Base-by-base conservation (phyloP, 2,329 filamentous ascomycete genomes). In the Aspergillus sp. region DNA sequence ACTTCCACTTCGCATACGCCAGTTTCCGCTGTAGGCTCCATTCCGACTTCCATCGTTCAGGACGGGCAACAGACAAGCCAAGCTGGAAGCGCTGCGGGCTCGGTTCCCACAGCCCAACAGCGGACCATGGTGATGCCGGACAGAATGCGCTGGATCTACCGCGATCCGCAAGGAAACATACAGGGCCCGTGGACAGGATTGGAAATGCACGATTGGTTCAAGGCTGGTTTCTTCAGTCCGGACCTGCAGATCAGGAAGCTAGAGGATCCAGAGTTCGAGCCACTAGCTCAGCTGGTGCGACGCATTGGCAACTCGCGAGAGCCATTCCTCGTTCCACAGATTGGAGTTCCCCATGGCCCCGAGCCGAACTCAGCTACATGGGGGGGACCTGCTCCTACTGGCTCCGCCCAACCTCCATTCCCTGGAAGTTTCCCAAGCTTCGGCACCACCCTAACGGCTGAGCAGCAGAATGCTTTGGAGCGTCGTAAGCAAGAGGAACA, bases 181-280 rank as follows among this genome's bases (percentile, higher is more conserved):
- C 95, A 99, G 71, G 95, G 95, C 0, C 95, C 95, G 0, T 99
- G 95, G 77, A 97, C 92, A 40, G 95, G 95, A 1, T 79, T 99
- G 50, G 95, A 99, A 76, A 99, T 99, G 95, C 96, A 99, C 66
- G 96, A 99, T 68, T 99, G 95, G 95, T 99, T 98, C 78, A 98
- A 98, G 74, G 93, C 93, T 39, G 93, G 93, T 46, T 99, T 98
- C 78, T 99, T 99, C 76, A 96, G 91, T 0, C 88, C 93, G 0
- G 93, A 99, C 67, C 82, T 99, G 19, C 86, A 96, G 44, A 95
- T 99, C 33, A 97, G 96, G 79, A 96, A 96, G 73, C 82, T 93
- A 5, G 95, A 99, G 72, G 95, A 99, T 69, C 81, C 83, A 0
- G 93, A 99, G 50, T 99, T 97, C 68, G 95, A 99, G 74, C 95